A percentile compares a stretch with the other conserved stretches of the same genome.
Conservation (phyloP, 805 yeast genomes). For the Cyberlindnera amylophila region DNA sequence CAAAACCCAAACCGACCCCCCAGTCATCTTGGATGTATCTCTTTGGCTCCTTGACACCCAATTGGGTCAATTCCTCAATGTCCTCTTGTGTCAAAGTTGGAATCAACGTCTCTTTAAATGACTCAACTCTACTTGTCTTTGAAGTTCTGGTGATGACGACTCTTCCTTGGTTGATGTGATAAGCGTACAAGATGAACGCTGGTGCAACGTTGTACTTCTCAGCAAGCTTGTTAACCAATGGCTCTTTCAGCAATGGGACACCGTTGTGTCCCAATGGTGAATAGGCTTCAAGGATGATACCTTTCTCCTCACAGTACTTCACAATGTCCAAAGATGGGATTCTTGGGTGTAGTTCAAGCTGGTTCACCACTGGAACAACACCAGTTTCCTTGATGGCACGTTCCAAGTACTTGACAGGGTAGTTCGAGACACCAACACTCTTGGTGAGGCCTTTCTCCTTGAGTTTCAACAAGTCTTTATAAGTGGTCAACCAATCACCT, state of each 20-base stretch:
- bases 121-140: constrained; percentile 56
- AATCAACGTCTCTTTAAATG: constrained; percentile 32
- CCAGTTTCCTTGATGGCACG: constrained; percentile 40
- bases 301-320: constrained; percentile 48
- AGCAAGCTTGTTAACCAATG: constrained; percentile 49
- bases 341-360: constrained; percentile 71
- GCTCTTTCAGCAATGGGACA: constrained; percentile 57
- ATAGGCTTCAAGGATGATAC: constrained; percentile 51
- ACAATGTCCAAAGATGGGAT: constrained; percentile 60
- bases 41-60: constrained; percentile 30
- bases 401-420: constrained; percentile 36
- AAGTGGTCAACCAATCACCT: constrained; percentile 47
- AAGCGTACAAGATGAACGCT: constrained; percentile 58
- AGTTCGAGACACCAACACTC: constrained; percentile 60
- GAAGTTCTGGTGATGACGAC: constrained; percentile 67
- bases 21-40: constrained; percentile 30
- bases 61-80: constrained; percentile 31
- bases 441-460: constrained; percentile 44
- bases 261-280: constrained; percentile 65
- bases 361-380: constrained; percentile 51
- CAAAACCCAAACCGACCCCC: constrained; percentile 18
- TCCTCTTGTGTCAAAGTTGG: constrained; percentile 39
- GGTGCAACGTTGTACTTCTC: constrained; percentile 48
- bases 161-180: constrained; percentile 60
- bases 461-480: constrained; percentile 53